Evolutionary conservation across 345 rosid genomes (phyloP), one percentile per base, ranked within the genome.

Genomic region (Pistacia atlantica): DNA sequence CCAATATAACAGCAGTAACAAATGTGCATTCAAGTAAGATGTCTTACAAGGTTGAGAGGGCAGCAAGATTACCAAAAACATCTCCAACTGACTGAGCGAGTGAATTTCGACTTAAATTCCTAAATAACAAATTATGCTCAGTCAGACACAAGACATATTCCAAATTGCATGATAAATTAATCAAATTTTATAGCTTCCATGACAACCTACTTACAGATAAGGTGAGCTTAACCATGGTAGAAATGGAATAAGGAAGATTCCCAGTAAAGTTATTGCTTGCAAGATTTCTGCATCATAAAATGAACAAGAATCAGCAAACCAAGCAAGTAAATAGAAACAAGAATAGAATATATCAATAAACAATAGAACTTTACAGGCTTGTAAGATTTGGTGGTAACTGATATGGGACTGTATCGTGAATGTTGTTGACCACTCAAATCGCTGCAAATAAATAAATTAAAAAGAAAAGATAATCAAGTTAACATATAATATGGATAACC

Each of bases 301-400:
- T 25, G 28, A 78, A 77, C 58, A 45, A 38, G 12, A 64, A 31
- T 54, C 69, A 60, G 38, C 45, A 68, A n/a, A 37, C 66, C 48
- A 67, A 78, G 67, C 69, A 22, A 52, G 54, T 67, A 76, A 69
- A 63, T 6, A 75, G 79, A 18, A 59, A 11, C 48, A 61, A 66
- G 77, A 37, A 48, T 45, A 61, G 75, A 65, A 46, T n/a, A 22
- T 65, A 70, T 35, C 37, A 45, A 48, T 56, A 72, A 80, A 73
- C 51, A 71, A 73, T 33, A 55, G 22, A 66, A 80, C 63, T 80
- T 78, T 97, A 97, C 99, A 94, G 77, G 93, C 89, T 90, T 13
- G 99, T 92, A 85, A 97, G 93, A 86, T 94, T 97, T 5, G 96
- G 97, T 4, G 99, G 99, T 75, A 97, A 72, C 81, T 97, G 99